Base-by-base conservation (phyloP, 768 basidiomycete species). In the Suillus sp. region DNA sequence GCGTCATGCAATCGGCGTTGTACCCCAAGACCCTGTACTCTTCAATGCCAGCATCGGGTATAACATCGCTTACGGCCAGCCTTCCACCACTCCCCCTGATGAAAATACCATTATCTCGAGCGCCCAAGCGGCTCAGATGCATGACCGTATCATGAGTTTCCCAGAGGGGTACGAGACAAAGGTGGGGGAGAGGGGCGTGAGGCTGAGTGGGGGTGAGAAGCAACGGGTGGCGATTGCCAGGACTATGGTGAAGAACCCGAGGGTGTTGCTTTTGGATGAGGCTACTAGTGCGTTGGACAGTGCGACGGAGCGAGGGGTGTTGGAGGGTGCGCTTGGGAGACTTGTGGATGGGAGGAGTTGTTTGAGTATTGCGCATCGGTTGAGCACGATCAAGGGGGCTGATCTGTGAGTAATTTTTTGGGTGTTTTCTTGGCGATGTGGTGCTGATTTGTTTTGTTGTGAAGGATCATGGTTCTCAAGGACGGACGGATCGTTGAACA, bases 171-270 rank as follows among this genome's bases (percentile, higher is more conserved):
- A 95, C 72, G 84, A 91, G 37, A 96, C 95, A 25, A 86, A 89
- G 68, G 88, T 95, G 37, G 95, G 95, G n/a, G 95, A 96, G 76
- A 82, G 95, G 27, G 95, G 94, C 22, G 85, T 95, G 20, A 78
- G 94, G 47, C 77, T 96, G 38, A 89, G 87, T 64, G 95, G 94
- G 4, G 95, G 95, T 11, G 93, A 96, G 79, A 93, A 93, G 77
- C 93, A 95, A 73, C 83, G 93, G 22, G 91, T 95, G 1, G 90
- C 93, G 6, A 92, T 96, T 71, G 93, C 94, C 0, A 78, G 94
- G 61, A 95, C 93, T 8, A 80, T 96, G 50, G 74, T 96, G 58
- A 95, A 95, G 80, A 88, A 93, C 66, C 92, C 93, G 22, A 88
- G 88, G 2, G 88, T 95, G 61, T 73, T 95, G 43, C 79, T 93